Base-by-base conservation (phyloP, 1,284 basidiomycete species). In the Cutaneotrichosporon arboriforme region DNA sequence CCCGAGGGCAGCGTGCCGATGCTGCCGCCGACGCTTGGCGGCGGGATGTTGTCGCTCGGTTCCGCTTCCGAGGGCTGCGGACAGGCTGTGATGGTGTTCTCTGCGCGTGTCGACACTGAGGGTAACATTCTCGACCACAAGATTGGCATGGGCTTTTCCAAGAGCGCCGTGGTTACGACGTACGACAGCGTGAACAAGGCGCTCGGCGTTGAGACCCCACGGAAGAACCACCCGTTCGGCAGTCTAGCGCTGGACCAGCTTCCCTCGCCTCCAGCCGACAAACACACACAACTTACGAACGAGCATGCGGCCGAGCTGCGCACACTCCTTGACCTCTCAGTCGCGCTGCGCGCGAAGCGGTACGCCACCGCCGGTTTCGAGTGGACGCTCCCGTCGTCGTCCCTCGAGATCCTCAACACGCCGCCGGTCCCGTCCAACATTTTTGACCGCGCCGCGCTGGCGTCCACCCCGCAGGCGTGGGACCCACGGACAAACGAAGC, bases 41-140 rank as follows among this genome's bases (percentile, higher is more conserved):
- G 82, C 47, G 67, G 77, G 8, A 73, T 79, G 51, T 77, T 86
- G 49, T 81, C 79, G 54, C 77, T 93, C 23, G 84, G 84, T 9
- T 72, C 77, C 38, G 62, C 55, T 4, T 37, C 23, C 26, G 58
- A 14, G 21, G 22, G 42, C n/a, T 43, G 40, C n/a, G 31, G 64
- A 56, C 74, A 73, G 54, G 80, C 78, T 8, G 85, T 85, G 1
- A 67, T 99, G 62, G 86, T 89, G 0, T 92, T 97, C 76, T 93
- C 90, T 58, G 80, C 82, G 42, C 84, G 85, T 58, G 60, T 97
- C 17, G 80, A 85, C 58, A 60, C 70, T 0, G 58, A 69, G 0
- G 93, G 90, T 0, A 77, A 84, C 8, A 80, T 96, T 35, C 60
- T 82, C 14, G 89, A 94, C 47, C 80, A 82, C 60, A 78, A 81